Conservation (phyloP, 768 basidiomycete species). For the Suillus lakei region DNA sequence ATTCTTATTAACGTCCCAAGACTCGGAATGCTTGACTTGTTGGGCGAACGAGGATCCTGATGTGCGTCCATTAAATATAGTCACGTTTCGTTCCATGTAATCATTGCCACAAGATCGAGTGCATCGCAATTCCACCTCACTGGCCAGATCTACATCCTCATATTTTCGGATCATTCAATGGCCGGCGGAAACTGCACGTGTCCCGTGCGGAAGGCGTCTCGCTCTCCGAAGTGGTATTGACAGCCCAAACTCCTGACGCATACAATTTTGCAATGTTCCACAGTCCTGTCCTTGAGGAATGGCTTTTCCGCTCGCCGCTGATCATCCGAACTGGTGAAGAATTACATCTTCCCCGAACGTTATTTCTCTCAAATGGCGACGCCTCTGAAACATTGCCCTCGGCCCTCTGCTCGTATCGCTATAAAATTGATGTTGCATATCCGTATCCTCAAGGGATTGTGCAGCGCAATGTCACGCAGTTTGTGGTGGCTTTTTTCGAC, state of each 20-base stretch:
- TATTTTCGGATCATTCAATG: constrained; percentile 38
- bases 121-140: constrained; percentile 39
- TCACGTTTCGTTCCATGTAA: background rate
- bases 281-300: constrained; percentile 43
- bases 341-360: constrained; percentile 32
- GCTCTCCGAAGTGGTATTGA: constrained; percentile 56
- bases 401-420: constrained; percentile 36
- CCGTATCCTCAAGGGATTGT: constrained; percentile 78
- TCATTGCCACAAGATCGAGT: background rate
- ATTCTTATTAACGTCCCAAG: background rate
- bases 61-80: constrained; percentile 34
- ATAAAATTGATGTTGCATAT: constrained; percentile 61
- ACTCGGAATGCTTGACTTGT: constrained; percentile 30
- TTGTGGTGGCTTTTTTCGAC: constrained; percentile 51
- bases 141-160: constrained; percentile 44
- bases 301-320: constrained; percentile 44
- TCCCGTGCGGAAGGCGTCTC: constrained; percentile 35
- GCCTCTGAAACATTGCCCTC: constrained; percentile 14
- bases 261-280: constrained; percentile 47
- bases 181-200: background rate
- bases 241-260: constrained; percentile 54
- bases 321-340: constrained; percentile 59
- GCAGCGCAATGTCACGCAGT: constrained; percentile 49
- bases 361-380: constrained; percentile 23
- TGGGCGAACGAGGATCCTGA: constrained; percentile 42